Base-by-base conservation (phyloP, 2,329 filamentous ascomycete genomes). In the Alternaria solani region DNA sequence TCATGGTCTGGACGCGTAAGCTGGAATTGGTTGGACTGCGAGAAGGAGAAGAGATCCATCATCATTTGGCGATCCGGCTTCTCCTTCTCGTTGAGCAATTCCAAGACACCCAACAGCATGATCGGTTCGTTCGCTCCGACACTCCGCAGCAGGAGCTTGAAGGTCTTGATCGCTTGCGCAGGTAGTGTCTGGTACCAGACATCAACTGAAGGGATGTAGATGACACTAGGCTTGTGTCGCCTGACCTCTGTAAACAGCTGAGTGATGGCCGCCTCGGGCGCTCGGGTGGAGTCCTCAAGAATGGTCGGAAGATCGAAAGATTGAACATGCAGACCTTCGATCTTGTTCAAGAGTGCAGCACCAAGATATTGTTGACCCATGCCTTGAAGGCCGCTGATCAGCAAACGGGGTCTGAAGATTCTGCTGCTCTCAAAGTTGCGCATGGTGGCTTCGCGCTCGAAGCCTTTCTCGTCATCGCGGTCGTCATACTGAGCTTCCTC, bases 281-380 rank as follows among this genome's bases (percentile, higher is more conserved):
- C 88, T 82, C 92, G 87, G 63, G 91, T 89, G 4, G 88, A 88
- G 75, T 99, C 95, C 58, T 91, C 92, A 60, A 96, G 84, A 57
- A 99, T 84, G 16, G 91, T 95, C 0, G 94, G 89, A 58, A 99
- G 85, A 77, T 97, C 96, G 77, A 99, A 96, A 55, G 91, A 93
- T 76, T 98, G 94, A 3, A 99, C 92, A 79, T 98, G 93, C 2
- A 98, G 86, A 26, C 94, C 93, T 79, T 99, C 95, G 55, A 99
- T 90, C 74, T 96, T 89, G 77, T 96, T 93, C 65, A 98, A 82
- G 52, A 98, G 82, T 5, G 94, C 95, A 48, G 90, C 89, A 30
- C 92, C 89, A 39, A 99, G 83, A 71, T 99, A 97, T 49, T 89
- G 87, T 75, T 99, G 96, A 0, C 96, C 95, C 94, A 98, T 98